Evolutionary conservation across 495 filamentous ascomycete species (phyloP).

Genomic region (Evansstolkia leycettana): DNA sequence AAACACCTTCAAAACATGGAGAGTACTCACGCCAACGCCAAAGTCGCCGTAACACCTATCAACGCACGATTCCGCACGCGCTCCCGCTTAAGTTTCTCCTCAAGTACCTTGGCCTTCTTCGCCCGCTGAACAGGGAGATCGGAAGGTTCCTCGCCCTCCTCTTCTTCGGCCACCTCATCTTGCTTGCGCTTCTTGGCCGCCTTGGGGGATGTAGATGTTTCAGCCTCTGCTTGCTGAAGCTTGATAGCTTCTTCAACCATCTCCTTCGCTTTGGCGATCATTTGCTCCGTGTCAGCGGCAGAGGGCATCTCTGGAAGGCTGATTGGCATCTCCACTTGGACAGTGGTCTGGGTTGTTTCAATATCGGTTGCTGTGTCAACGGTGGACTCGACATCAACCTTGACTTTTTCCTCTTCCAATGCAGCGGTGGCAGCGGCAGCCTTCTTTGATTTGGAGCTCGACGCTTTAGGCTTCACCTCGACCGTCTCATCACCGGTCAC

Average conservation of each 20-base stretch:
- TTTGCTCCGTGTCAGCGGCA: conserved; percentile 59
- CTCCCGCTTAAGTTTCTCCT: conserved; percentile 68
- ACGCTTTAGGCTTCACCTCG: conserved; percentile 16
- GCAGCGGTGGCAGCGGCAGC: conserved; percentile 24
- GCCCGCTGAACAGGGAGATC: conserved; percentile 34
- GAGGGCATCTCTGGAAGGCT: conserved; percentile 55
- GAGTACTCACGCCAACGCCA: conserved; percentile 73
- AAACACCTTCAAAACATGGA: too few species aligned
- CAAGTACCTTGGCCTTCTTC: conserved; percentile 66
- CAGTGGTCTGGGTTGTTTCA: conserved; percentile 60
- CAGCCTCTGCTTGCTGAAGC: conserved; percentile 28
- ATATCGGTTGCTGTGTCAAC: conserved; percentile 42
- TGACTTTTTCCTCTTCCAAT: conserved; percentile 40
- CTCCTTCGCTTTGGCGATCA: conserved; percentile 75
- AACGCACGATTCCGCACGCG: conserved; percentile 71
- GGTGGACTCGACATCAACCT: conserved; percentile 52
- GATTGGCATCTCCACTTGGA: conserved; percentile 66
- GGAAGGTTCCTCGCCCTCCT: conserved; percentile 42
- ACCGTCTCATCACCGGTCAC: conserved; percentile 15
- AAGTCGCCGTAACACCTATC: conserved; percentile 69
- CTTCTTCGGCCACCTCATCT: conserved; percentile 51
- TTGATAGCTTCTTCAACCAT: conserved; percentile 78
- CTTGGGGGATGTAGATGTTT: conserved; percentile 32
- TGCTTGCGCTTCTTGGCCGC: conserved; percentile 65
- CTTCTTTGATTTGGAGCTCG: conserved; percentile 21